Evolutionary conservation across 306 rosid species (phyloP), one percentile per base, ranked within the genome.

Genomic region (Alnus glutinosa): DNA sequence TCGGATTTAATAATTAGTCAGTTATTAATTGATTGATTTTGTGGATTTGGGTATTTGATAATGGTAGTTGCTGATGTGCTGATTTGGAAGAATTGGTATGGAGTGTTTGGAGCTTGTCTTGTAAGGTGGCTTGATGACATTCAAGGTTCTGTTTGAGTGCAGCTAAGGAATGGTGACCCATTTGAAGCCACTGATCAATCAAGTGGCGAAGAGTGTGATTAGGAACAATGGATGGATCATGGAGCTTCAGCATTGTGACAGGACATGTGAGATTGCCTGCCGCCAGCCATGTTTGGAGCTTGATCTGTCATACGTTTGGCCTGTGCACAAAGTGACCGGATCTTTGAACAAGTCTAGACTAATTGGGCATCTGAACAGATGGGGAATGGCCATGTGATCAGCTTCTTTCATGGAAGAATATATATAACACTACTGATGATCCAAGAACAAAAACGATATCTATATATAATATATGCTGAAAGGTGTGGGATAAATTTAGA

Each of bases 211-310:
- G 90, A 55, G 96, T 89, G 87, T 89, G 90, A 76, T 94, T 94
- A 1, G 98, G 98, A 80, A 94, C 96, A 59, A 89, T 72, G 78
- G 94, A 83, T 11, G 82, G 85, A 76, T 94, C 96, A 11, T 88
- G 92, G 13, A 94, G 98, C 78, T 81, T 88, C 90, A 92, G 94
- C 98, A 92, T 94, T 88, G 98, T 94, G 77, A 94, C 94, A 49
- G 98, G 98, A 63, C 98, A 94, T 6, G 94, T 92, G 86, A 92
- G 90, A 69, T 94, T 92, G 7, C 98, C 98, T 0, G 87, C 77
- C 63, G 92, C 80, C 9, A 94, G 19, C 98, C 98, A 94, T 79
- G 83, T 85, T 77, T 89, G 89, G 44, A 94, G 90, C 89, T 90
- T 12, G 96, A 87, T 64, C 96, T 88, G 70, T 94, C 97, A 72